Evolutionary conservation across 2,329 filamentous ascomycete genomes (phyloP), one percentile per base, ranked within the genome.

Genomic region (Hortaea sp.): DNA sequence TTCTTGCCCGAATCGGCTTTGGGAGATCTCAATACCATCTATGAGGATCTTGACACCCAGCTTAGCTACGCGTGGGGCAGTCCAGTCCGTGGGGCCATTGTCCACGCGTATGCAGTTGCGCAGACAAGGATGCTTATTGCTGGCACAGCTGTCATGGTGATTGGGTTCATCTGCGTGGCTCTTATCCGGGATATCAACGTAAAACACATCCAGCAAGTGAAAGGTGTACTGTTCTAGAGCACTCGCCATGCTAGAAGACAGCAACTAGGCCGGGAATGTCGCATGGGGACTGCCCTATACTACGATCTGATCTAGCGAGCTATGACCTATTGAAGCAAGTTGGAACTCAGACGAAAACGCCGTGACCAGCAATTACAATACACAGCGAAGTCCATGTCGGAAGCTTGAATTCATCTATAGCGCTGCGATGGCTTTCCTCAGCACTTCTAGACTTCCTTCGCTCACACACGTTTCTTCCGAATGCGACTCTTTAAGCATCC

Each of bases 401-500:
- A 60, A 13, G 68, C 68, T 47, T 73, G 52, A 82, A 35, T 35
- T 4, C 32, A 9, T 35, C 50, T 43, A 81, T 55, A 80, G 60
- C 13, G 68, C 68, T 47, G 74, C 73, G 52, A 82, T 76, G 44
- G 76, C 77, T 57, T 70, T 74, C 41, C 72, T 68, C 54, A 82
- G 57, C 29, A 81, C 74, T 43, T 79, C 75, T 42, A 81, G 58
- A 5, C 74, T 73, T 49, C 69, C 66, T 48, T 76, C 72, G 4
- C 66, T 69, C 5, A 75, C 60, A 5, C 66, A 66, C 35, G 79
- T 79, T 29, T 79, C 57, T 5, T 52, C 57, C 37, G 63, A 64
- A 13, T 66, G 57, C 37, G 47, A 49, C 64, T 80, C 79, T 32
- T 80, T 80, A 28, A 95, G 68, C 46, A 92, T 68, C 69, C 82